Conservation (phyloP, 2,329 filamentous ascomycete species). For the Aspergillus unguis region DNA sequence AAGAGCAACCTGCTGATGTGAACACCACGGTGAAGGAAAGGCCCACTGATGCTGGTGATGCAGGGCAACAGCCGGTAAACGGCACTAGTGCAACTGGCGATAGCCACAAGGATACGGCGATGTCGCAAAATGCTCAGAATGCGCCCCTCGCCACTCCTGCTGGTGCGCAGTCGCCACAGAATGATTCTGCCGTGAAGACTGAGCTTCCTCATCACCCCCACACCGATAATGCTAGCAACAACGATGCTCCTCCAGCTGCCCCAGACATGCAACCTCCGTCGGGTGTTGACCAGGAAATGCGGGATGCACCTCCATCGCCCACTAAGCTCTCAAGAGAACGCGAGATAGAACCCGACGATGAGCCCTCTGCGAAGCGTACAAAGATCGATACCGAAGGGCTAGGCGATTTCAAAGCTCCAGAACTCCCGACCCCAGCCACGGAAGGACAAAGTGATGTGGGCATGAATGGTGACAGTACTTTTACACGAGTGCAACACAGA, state of each 20-base stretch:
- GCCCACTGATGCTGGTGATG: not conserved
- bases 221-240: slow-evolving; percentile 17
- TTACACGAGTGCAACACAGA: slow-evolving; percentile 44
- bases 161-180: slow-evolving; percentile 21
- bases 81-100: not conserved
- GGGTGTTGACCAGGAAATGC: slow-evolving; percentile 50
- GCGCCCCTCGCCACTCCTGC: slow-evolving; percentile 8
- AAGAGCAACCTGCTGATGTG: slow-evolving; percentile 12
- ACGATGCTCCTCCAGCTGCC: slow-evolving; percentile 18
- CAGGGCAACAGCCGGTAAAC: slow-evolving; percentile 2
- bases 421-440: slow-evolving; percentile 39
- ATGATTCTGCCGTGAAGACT: slow-evolving; percentile 24
- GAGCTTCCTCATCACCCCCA: slow-evolving; percentile 37
- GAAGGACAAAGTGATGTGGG: slow-evolving; percentile 16
- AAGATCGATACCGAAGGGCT: slow-evolving; percentile 62
- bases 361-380: slow-evolving; percentile 75
- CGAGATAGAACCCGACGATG: slow-evolving; percentile 63
- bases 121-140: slow-evolving; percentile 13
- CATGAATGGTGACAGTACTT: slow-evolving; percentile 21
- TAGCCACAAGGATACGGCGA: slow-evolving; percentile 8
- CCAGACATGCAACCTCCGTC: slow-evolving; percentile 22
- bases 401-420: slow-evolving; percentile 45
- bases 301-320: slow-evolving; percentile 49
- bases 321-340: slow-evolving; percentile 69
- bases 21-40: slow-evolving; percentile 11